phyloP scores from a whole-genome alignment of 2,329 filamentous ascomycete species.

The Bretziella fagacearum region DNA sequence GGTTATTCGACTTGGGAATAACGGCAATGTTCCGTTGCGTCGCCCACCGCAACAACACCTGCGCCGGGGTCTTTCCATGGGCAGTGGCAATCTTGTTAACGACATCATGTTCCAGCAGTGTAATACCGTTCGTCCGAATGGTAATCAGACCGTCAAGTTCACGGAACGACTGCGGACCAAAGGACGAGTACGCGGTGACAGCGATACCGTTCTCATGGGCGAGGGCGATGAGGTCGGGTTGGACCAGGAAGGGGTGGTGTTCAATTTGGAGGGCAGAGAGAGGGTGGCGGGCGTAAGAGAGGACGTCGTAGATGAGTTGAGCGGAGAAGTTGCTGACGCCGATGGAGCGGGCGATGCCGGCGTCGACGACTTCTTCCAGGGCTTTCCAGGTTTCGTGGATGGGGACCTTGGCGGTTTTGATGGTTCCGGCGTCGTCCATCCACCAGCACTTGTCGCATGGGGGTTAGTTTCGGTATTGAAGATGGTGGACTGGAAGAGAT shows the following conservation, averaged over 20 bases:
- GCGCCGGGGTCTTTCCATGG: conserved; percentile 55
- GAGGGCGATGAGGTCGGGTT: conserved; percentile 52
- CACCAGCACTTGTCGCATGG: conserved; percentile 7
- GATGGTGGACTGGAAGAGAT: neutral
- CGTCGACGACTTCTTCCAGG: conserved; percentile 57
- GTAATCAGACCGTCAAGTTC: conserved; percentile 37
- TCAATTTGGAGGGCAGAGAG: conserved; percentile 74
- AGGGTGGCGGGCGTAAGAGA: conserved; percentile 57
- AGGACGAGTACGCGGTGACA: conserved; percentile 71
- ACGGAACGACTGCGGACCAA: conserved; percentile 62
- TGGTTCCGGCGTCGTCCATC: conserved; percentile 11
- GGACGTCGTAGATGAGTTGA: conserved; percentile 59
- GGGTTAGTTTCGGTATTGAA: conserved; percentile 1
- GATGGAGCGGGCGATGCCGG: conserved; percentile 53
- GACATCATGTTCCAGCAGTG: conserved; percentile 51
- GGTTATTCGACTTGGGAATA: conserved; percentile 57
- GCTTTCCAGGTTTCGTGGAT: conserved; percentile 71
- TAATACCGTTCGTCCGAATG: conserved; percentile 41
- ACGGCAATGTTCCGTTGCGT: conserved; percentile 68
- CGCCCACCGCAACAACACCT: conserved; percentile 74
- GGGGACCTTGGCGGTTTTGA: conserved; percentile 34
- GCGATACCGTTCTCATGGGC: conserved; percentile 53
- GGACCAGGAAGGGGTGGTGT: conserved; percentile 77
- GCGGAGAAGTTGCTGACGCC: conserved; percentile 73
- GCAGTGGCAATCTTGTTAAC: conserved; percentile 51